Percentiles rank a stretch among this genome's conserved stretches.
Evolutionary conservation across 192 early-diverging fungal genomes (phyloP).

Genomic region (Kickxella alabastrina): DNA sequence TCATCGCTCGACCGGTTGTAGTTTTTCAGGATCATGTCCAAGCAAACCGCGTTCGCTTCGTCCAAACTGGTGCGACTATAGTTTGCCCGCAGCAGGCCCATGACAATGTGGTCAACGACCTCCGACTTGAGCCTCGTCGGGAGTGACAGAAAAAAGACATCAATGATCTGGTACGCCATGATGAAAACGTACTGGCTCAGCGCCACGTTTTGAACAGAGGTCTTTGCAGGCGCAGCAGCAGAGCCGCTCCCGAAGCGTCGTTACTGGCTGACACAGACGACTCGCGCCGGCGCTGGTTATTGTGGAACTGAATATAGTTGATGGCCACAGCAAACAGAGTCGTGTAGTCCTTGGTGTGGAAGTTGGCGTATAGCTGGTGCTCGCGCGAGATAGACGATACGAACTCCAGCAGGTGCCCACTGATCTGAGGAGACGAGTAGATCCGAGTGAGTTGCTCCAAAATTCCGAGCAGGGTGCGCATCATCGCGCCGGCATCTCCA

Average conservation of each 20-base stretch:
- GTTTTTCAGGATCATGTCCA: conserved; percentile 91
- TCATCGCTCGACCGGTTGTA: conserved; percentile 41
- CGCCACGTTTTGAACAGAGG: conserved; percentile 33
- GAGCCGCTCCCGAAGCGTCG: too few species aligned
- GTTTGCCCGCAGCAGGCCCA: conserved; percentile 66
- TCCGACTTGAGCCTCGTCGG: conserved; percentile 68
- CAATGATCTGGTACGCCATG: conserved; percentile 92
- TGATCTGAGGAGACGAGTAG: conserved; percentile 71
- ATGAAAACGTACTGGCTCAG: conserved; percentile 76
- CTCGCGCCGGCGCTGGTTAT: conserved; percentile 42
- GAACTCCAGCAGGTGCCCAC: conserved; percentile 88
- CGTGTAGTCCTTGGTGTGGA: conserved; percentile 75
- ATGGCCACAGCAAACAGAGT: conserved; percentile 88
- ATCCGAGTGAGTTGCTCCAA: conserved; percentile 76
- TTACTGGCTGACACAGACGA: conserved; percentile 2
- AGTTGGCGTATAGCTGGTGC: conserved; percentile 73
- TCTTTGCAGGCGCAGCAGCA: background rate
- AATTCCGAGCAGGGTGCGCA: conserved; percentile 65
- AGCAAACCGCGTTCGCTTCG: conserved; percentile 86
- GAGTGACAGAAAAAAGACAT: conserved; percentile 83
- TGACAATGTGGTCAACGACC: conserved; percentile 78
- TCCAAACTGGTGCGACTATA: conserved; percentile 57
- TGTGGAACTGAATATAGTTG: conserved; percentile 69
- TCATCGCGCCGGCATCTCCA: conserved; percentile 78
- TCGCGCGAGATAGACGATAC: conserved; percentile 80